A percentile compares a stretch with the other conserved stretches of the same genome.
Conservation (phyloP, 345 rosid genomes). For the Firmiana major region DNA sequence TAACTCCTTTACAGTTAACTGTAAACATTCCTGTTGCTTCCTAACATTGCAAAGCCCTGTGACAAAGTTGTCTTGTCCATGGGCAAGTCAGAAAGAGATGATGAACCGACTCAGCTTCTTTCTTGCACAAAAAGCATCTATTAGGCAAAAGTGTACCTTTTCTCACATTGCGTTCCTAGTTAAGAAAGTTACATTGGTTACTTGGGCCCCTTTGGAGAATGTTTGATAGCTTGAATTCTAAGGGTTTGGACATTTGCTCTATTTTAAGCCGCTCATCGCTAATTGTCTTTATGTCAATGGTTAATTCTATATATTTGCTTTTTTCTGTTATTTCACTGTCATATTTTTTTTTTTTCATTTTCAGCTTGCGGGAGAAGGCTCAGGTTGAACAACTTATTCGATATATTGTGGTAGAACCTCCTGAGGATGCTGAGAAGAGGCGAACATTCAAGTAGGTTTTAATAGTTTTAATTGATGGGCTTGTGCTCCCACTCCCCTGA, state of each 20-base stretch:
- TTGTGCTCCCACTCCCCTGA: not conserved
- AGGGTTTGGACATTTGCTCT: not conserved
- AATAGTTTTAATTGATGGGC: conserved; percentile 14
- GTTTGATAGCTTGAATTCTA: not conserved
- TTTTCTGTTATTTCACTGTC: conserved; percentile 10
- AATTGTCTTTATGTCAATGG: not conserved
- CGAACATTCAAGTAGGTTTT: conserved; percentile 66
- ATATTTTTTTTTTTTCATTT: conserved; percentile 16
- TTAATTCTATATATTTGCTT: not conserved
- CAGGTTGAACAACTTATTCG: conserved; percentile 78
- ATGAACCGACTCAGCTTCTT: not conserved
- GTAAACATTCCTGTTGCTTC: not conserved
- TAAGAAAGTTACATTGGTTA: not conserved
- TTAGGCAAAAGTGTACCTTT: not conserved
- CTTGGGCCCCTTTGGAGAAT: not conserved
- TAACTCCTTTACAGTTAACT: not conserved
- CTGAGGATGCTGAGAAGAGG: conserved; percentile 65
- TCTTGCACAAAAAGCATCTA: not conserved
- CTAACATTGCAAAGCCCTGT: not conserved
- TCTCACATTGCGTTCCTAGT: not conserved
- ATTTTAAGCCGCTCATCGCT: not conserved
- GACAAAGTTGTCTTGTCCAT: not conserved
- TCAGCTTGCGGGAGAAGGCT: conserved; percentile 74
- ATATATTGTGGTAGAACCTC: conserved; percentile 76
- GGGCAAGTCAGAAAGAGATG: not conserved